Evolutionary conservation across 441 rosid genomes (phyloP), one percentile per base, ranked within the genome.

Genomic region (Aleurites moluccanus): DNA sequence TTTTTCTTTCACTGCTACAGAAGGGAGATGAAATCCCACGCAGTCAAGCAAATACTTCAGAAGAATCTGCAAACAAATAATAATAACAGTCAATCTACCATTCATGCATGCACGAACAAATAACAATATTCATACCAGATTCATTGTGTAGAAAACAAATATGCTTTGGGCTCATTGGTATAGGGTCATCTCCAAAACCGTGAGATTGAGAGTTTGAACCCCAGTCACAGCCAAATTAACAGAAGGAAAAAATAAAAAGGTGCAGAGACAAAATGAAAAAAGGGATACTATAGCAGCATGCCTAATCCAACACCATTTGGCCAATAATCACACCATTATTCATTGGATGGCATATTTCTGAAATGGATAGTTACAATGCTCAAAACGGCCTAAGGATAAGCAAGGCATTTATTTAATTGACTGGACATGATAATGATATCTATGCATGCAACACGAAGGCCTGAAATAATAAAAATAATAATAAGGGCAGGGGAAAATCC

Each of bases 1-100:
- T 63, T 52, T 72, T 73, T 56, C 56, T 71, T 63, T 61, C 64
- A 60, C 33, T 53, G 20, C 78, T 77, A 49, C 42, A 62, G 4
- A 14, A 64, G 64, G 60, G 35, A 18, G 67, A 60, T 13, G 67
- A 75, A 74, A 59, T 77, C 55, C 64, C 42, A 56, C 18, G 33
- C 53, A 57, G 67, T 53, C 45, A 42, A 28, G 10, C 15, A 61
- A 66, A 73, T 38, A 55, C 20, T 33, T 38, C 23, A 52, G 13
- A n/a, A 50, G 49, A 45, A 42, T 57, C 65, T 74, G 77, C 20
- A n/a, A 56, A 75, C 40, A 67, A 33, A 27, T 15, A 28, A 57
- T 28, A 18, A 50, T 15, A 40, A 15, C 52, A 8, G 40, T 15
- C 28, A n/a, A 4, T 16, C 18, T 16, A 8, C 15, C 11, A 21